These are phyloP conservation scores for Wickerhamomyces ciferrii DNA, from an alignment of 805 yeast species.

Conservation along the genomic window DNA sequence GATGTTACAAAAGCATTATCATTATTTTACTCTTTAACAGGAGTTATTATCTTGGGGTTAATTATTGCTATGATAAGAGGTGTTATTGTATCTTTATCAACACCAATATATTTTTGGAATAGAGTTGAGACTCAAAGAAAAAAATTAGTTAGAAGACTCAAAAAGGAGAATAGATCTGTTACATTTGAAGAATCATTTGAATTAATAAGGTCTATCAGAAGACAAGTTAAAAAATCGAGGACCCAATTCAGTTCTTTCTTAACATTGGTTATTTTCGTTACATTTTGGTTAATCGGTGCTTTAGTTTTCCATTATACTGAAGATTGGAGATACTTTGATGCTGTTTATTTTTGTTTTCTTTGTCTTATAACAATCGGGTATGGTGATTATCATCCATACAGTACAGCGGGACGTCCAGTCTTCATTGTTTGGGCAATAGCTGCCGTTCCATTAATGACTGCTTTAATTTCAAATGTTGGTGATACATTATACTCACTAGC, in stretches of 20 bases:
- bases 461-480: constrained; percentile 66
- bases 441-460: constrained; percentile 87
- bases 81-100: constrained; percentile 54
- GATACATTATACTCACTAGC: constrained; percentile 43
- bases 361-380: constrained; percentile 81
- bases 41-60: constrained; percentile 70
- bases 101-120: constrained; percentile 65
- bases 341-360: constrained; percentile 71
- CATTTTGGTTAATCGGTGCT: constrained; percentile 75
- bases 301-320: constrained; percentile 54
- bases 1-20: constrained; percentile 52
- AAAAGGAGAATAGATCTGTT: constrained; percentile 16
- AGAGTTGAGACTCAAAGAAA: constrained; percentile 47
- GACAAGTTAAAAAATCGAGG: constrained; percentile 33
- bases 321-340: constrained; percentile 65
- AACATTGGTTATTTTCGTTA: constrained; percentile 39
- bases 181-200: constrained; percentile 46
- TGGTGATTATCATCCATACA: constrained; percentile 65
- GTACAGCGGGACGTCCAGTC: constrained; percentile 64
- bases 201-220: constrained; percentile 48
- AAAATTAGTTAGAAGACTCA: constrained; percentile 20
- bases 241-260: constrained; percentile 30
- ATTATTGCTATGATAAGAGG: constrained; percentile 65
- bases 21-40: constrained; percentile 61
- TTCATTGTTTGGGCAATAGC: constrained; percentile 77